Evolutionary conservation across 306 rosid species (phyloP).

Genomic region (Prunus kanzakura): DNA sequence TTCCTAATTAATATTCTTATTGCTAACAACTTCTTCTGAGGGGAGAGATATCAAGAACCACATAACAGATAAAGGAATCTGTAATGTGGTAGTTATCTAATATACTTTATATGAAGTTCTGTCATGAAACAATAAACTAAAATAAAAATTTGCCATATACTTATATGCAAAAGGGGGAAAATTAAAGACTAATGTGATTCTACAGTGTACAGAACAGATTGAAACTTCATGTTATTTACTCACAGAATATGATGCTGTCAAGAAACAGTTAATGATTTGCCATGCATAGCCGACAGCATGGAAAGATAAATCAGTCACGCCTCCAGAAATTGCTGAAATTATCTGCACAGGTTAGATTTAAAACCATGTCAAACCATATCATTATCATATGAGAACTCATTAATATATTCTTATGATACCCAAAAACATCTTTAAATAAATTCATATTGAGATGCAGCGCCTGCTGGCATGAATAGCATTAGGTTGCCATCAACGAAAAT

Average conservation of each 20-base stretch:
- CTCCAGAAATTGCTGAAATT: slow-evolving; percentile 93
- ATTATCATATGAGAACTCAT: neutral
- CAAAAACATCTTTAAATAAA: neutral
- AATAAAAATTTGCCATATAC: neutral
- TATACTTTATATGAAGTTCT: neutral
- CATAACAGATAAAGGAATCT: neutral
- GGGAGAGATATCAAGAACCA: neutral
- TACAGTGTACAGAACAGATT: neutral
- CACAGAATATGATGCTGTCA: slow-evolving; percentile 98
- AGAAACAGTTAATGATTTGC: slow-evolving; percentile 88
- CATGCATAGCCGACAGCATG: slow-evolving; percentile 81
- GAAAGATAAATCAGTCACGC: slow-evolving; percentile 83
- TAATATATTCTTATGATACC: neutral
- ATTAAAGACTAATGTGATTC: neutral
- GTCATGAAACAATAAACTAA: neutral
- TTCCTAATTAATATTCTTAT: neutral
- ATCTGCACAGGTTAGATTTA: slow-evolving; percentile 55
- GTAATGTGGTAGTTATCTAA: no score
- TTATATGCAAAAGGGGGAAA: neutral
- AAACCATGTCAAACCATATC: neutral
- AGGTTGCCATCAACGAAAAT: neutral
- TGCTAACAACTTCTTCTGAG: neutral
- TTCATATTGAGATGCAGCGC: neutral
- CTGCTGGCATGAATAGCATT: neutral
- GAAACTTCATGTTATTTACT: slow-evolving; percentile 38